A percentile compares a stretch with the other conserved stretches of the same genome.
phyloP scores from a whole-genome alignment of 2,329 filamentous ascomycete genomes.

The Albophoma yamanashiensis region DNA sequence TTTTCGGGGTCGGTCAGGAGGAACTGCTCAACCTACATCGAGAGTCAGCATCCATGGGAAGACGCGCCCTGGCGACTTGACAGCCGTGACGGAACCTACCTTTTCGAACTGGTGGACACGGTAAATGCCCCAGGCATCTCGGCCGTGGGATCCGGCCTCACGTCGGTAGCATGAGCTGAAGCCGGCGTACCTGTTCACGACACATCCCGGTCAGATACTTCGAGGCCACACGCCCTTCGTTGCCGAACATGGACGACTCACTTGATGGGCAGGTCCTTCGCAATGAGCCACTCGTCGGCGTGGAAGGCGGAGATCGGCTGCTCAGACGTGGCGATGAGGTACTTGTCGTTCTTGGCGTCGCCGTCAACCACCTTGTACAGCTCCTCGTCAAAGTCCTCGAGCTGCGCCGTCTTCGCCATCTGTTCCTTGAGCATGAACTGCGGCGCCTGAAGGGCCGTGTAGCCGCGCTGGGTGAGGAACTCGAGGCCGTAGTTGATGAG shows the following conservation, averaged over 20 bases:
- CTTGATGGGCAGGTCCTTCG: conserved; percentile 81
- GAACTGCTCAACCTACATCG: conserved; percentile 57
- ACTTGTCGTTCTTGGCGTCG: conserved; percentile 81
- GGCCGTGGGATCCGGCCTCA: conserved; percentile 76
- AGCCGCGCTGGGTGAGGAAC: conserved; percentile 73
- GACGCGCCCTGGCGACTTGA: background rate
- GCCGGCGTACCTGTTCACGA: conserved; percentile 62
- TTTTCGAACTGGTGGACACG: conserved; percentile 98
- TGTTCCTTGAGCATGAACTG: conserved; percentile 92
- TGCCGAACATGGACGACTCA: conserved; percentile 18
- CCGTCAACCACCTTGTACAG: conserved; percentile 92
- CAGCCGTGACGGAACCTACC: conserved; percentile 26
- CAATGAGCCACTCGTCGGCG: conserved; percentile 83
- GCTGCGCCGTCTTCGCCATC: conserved; percentile 97
- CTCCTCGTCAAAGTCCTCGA: conserved; percentile 96
- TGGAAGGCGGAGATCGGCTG: conserved; percentile 92
- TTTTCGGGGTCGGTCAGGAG: conserved; percentile 75
- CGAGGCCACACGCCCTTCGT: background rate
- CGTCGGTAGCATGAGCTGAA: conserved; percentile 94
- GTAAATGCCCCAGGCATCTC: conserved; percentile 97
- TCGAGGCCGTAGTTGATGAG: conserved; percentile 91
- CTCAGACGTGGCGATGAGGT: conserved; percentile 70
- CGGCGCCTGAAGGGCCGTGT: conserved; percentile 74
- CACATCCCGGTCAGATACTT: background rate
- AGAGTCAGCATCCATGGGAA: background rate